phyloP scores from a whole-genome alignment of 192 early-diverging fungal genomes.

The Linnemannia elongata region DNA sequence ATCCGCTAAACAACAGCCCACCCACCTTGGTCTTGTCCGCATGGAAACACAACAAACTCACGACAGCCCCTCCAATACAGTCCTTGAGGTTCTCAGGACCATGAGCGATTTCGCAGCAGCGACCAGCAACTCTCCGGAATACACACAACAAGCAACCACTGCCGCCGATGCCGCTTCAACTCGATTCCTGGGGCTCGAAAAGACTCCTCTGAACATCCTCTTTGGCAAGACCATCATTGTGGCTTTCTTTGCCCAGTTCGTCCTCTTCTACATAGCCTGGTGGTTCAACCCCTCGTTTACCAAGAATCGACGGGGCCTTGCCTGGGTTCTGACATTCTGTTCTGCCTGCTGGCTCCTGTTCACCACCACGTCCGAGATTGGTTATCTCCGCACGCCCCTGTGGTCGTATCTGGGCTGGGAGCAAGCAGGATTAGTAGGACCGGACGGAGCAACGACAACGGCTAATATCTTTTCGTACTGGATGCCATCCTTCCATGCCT shows the following conservation, averaged over 20 bases:
- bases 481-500: slow-evolving; percentile 23
- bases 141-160: no score
- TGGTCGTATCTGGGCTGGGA: slow-evolving; percentile 34
- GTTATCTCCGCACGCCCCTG: slow-evolving; percentile 25
- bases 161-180: background rate
- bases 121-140: no score
- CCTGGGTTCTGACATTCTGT: slow-evolving; percentile 28
- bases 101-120: background rate
- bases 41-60: background rate
- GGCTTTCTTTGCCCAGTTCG: slow-evolving; percentile 23
- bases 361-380: slow-evolving; percentile 1
- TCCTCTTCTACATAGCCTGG: slow-evolving; percentile 32
- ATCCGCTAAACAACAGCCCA: background rate
- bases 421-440: background rate
- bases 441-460: background rate
- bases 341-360: slow-evolving; percentile 7
- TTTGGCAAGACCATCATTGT: slow-evolving; percentile 25
- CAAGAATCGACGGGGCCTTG: slow-evolving; percentile 26
- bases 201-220: slow-evolving; percentile 18
- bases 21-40: background rate
- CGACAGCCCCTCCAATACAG: background rate
- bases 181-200: slow-evolving; percentile 26
- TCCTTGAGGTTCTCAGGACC: slow-evolving; percentile 1
- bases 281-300: slow-evolving; percentile 13
- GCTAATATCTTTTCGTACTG: slow-evolving; percentile 36